Evolutionary conservation across 1,139 yeast species (phyloP), one percentile per base, ranked within the genome.

Genomic region (Blastobotrys raffinosifermentans): DNA sequence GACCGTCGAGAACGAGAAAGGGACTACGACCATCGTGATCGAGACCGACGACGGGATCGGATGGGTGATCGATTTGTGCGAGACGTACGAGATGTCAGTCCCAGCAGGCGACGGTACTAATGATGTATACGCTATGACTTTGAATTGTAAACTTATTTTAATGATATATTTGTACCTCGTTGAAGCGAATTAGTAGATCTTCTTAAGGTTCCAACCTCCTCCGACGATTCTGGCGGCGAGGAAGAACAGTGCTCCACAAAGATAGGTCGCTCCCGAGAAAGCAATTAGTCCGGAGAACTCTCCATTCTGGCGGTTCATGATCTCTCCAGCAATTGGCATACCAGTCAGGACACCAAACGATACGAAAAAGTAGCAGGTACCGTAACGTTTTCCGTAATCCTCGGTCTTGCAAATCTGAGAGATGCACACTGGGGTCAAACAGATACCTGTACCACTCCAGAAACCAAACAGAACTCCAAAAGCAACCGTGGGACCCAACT

Each of bases 381-480:
- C 84, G 51, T 76, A 80, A 19, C 82, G 69, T 50, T 72, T 76
- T 19, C 89, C 89, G 49, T 79, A 80, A 39, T 70, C 72, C 29
- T 75, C 75, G 2, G 80, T 75, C 34, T 70, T 70, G 30, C 85
- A 76, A 15, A 81, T 75, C 55, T 80, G 86, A 0, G 68, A 61
- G 14, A 69, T 57, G 43, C 69, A 62, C 3, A 66, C 69, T 0
- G 76, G 74, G 1, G 70, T 61, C 43, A 72, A 44, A 15, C 76
- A 63, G 34, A 72, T 59, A 4, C 71, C 64, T 1, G 75, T 64
- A 6, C 75, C 73, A 20, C 70, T 61, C 55, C 69, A 69, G 47
- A 75, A 67, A 0, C 85, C 85, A 43, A 74, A 73, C 13, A 75
- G 42, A 2, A 67, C 67, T 0, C 74, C 60, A 56, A 71, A 77